Evolutionary conservation across 164 flowering plant species (phyloP), one percentile per base, ranked within the genome.

Genomic region (Malania oleifera): DNA sequence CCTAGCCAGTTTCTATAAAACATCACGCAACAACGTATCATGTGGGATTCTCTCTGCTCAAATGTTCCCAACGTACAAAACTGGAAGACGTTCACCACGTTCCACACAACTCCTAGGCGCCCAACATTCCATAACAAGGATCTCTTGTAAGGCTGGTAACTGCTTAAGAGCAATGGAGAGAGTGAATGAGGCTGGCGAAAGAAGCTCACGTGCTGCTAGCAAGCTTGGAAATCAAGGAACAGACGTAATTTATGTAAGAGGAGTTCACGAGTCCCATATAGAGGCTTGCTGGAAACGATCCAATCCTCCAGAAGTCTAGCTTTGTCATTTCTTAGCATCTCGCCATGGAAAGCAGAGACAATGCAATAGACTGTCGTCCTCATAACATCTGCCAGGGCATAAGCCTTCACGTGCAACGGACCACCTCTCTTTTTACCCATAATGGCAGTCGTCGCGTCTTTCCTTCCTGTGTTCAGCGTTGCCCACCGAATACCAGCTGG

Each of bases 401-500:
- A 88, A 28, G 99, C 97, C 61, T 82, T 82, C 6, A 76, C 62
- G 55, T 88, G 74, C 34, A 75, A 41, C 2, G 75, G 78, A 22
- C 84, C 79, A 35, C 70, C 72, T 76, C 73, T 79, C 70, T 69
- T 82, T 65, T 77, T 93, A 35, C 65, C 70, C 18, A 57, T 31
- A 1, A 67, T 52, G 25, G 63, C 55, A 11, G 60, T 13, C 3
- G 77, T 60, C 1, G 67, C 67, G 26, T 79, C 89, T 58, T 77
- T 76, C 57, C 85, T 76, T 28, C 77, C 82, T 0, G 80, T 54
- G 63, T 68, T 74, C 40, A 62, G 46, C 12, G 87, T 68, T 18
- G 84, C 86, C 95, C 92, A 88, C 73, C 76, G 85, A 19, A 95
- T 88, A 54, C 74, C 80, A 38, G 82, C 83, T 1, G 91, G 76